Base-by-base conservation (phyloP, 2,329 filamentous ascomycete species). In the Coleophoma crateriformis region DNA sequence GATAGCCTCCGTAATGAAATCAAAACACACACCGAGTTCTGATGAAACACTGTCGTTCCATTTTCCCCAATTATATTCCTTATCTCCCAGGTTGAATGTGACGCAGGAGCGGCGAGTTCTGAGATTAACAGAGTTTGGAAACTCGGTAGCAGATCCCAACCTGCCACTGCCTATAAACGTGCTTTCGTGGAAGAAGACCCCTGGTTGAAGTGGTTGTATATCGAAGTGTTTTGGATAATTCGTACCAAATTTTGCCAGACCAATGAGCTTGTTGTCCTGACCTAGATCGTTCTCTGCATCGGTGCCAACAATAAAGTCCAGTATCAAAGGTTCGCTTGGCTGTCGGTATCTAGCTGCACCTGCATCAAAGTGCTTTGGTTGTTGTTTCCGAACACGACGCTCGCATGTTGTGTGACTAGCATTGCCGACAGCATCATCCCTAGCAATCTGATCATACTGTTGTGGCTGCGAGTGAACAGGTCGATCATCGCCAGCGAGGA, bases 211-310 rank as follows among this genome's bases (percentile, higher is more conserved):
- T 15, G 81, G 81, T 47, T 83, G 82, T 4, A 80, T 64, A 42
- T 84, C 80, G 53, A 86, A 86, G 58, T 85, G 75, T 33, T 77
- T 73, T 0, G 80, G 78, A 60, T 85, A 85, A 20, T 74, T 71
- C 1, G 78, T 80, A 1, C 82, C 82, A 60, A 80, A 83, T 1
- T 79, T 78, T 0, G 77, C 79, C 7, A 86, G 66, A 1, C 81
- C 79, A 11, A 62, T 56, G n/a, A 85, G 60, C 53, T 73, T 78
- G 40, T 45, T 53, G 5, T 54, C 51, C n/a, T 55, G 54, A 45
- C 56, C 51, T 7, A 27, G 5, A 3, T 58, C 49, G 4, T 47
- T 42, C 13, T 57, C 57, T 32, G 44, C 19, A 14, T 54, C 54
- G 17, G 51, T 59, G 38, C 56, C 44, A 17, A 63, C 54, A 53